Percentiles rank a stretch among this genome's conserved stretches.
phyloP scores from a whole-genome alignment of 73 alveolate species.

The Paramecium sexaurelia region DNA sequence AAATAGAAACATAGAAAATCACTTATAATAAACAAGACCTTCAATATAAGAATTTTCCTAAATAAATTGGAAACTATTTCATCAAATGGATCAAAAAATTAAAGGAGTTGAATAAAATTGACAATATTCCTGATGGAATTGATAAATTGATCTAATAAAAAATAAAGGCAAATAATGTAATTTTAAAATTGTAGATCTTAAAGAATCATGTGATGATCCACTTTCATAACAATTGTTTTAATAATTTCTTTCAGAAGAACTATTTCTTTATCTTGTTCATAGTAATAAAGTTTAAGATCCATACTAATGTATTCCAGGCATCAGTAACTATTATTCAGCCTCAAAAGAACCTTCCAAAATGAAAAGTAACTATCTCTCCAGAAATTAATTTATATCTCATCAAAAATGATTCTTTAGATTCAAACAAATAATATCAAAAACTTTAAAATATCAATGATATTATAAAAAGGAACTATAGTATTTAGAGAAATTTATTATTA shows the following conservation, averaged over 20 bases:
- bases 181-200: not conserved
- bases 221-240: not conserved
- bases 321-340: not conserved
- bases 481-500: not conserved
- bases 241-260: not conserved
- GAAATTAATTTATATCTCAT: not conserved
- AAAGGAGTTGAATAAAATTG: no score
- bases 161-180: not conserved
- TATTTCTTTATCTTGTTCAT: not conserved
- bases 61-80: not conserved
- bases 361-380: not conserved
- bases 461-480: no score
- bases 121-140: not conserved
- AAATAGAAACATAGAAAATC: no score
- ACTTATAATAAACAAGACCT: no score
- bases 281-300: not conserved
- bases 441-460: no score
- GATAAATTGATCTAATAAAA: not conserved
- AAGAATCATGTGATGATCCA: not conserved
- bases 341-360: not conserved
- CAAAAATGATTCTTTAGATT: no score
- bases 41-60: not conserved
- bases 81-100: not conserved
- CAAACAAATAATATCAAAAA: no score
- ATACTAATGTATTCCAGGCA: not conserved